Evolutionary conservation across 2,329 filamentous ascomycete genomes (phyloP).

Genomic region (Cordyceps fumosorosea): DNA sequence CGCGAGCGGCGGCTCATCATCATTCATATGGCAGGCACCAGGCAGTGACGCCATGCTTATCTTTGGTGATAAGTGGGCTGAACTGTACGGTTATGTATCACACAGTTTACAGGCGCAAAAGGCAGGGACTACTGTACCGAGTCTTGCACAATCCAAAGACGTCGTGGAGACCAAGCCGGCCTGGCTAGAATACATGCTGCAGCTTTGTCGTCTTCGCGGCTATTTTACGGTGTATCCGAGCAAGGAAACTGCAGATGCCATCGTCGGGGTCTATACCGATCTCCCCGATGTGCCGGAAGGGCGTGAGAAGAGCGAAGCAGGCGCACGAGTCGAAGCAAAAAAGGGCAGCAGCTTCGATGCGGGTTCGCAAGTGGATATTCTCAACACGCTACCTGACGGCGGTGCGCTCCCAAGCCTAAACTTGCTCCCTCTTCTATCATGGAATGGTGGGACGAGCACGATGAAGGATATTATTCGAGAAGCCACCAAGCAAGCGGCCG

Average conservation of each 20-base stretch:
- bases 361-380: constrained; percentile 35
- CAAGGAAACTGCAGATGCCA: constrained; percentile 40
- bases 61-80: constrained; percentile 79
- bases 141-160: constrained; percentile 44
- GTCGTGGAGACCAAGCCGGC: constrained; percentile 65
- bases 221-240: constrained; percentile 78
- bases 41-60: constrained; percentile 76
- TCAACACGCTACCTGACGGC: constrained; percentile 41
- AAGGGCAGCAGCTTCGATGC: constrained; percentile 33
- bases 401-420: constrained; percentile 38
- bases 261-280: constrained; percentile 74
- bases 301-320: constrained; percentile 30
- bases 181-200: constrained; percentile 72
- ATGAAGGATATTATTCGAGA: constrained; percentile 33
- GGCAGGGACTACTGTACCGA: constrained; percentile 27
- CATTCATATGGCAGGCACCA: constrained; percentile 82
- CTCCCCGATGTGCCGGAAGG: constrained; percentile 68
- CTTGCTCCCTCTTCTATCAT: constrained; percentile 54
- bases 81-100: constrained; percentile 75
- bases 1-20: constrained; percentile 37
- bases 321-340: constrained; percentile 23
- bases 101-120: constrained; percentile 46
- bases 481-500: constrained; percentile 45
- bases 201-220: constrained; percentile 67
- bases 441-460: constrained; percentile 49